Conservation (phyloP, 2,329 filamentous ascomycete genomes). For the Uncinocarpus reesii region DNA sequence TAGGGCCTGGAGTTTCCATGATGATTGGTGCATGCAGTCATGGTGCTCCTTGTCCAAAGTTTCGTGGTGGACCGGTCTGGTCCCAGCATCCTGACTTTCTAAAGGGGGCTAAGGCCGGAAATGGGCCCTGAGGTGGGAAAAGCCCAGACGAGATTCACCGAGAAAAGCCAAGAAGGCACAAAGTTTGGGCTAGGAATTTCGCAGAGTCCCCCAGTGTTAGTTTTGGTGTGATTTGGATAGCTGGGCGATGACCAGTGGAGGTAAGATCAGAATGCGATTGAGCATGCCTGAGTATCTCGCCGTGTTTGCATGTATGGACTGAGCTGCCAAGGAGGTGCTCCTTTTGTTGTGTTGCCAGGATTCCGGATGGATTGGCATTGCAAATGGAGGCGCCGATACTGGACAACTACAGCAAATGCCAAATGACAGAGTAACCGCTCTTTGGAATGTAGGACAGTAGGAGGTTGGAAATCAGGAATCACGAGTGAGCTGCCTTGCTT, state of each 20-base stretch:
- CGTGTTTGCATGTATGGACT: too few relatives aligned
- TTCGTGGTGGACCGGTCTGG: conserved; percentile 7
- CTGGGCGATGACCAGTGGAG: too few relatives aligned
- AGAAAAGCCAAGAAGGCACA: conserved; percentile 1
- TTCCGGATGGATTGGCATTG: too few relatives aligned
- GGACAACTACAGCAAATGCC: too few relatives aligned
- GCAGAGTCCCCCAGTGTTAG: not conserved
- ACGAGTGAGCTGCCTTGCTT: not conserved
- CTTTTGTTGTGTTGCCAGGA: too few relatives aligned
- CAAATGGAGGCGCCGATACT: too few relatives aligned
- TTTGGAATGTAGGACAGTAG: not conserved
- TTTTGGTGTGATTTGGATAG: not conserved
- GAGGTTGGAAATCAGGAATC: too few relatives aligned
- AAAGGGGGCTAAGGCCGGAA: not conserved
- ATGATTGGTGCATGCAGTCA: not conserved
- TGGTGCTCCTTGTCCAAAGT: conserved; percentile 2
- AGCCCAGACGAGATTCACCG: not conserved
- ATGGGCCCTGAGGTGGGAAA: not conserved
- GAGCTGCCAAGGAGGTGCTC: too few relatives aligned
- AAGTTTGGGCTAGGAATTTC: not conserved
- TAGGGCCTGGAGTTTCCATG: not conserved
- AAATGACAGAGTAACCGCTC: not conserved
- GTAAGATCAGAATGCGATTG: too few relatives aligned
- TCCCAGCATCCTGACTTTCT: conserved; percentile 4
- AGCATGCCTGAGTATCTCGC: too few relatives aligned